phyloP scores from a whole-genome alignment of 106 monocot genomes.

The Agapanthus africanus region DNA sequence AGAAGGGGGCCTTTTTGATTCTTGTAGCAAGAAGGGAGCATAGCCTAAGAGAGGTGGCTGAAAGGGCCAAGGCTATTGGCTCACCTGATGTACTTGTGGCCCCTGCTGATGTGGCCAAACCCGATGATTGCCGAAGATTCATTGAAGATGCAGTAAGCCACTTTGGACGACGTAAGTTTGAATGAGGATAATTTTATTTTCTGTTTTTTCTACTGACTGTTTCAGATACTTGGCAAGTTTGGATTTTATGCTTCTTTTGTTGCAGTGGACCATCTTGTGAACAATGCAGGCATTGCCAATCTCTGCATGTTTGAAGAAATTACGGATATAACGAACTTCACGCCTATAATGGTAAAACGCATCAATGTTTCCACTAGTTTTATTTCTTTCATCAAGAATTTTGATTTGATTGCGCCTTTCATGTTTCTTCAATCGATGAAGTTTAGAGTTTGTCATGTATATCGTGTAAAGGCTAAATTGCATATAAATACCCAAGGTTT shows the following conservation, averaged over 20 bases:
- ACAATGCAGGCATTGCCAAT: slow-evolving; percentile 38
- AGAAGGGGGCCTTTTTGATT: slow-evolving; percentile 45
- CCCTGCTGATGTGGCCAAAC: slow-evolving; percentile 36
- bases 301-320: slow-evolving; percentile 47
- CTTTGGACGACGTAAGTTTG: slow-evolving; percentile 35
- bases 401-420: no score
- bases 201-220: background rate
- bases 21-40: slow-evolving; percentile 59
- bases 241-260: background rate
- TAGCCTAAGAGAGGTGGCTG: slow-evolving; percentile 29
- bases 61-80: slow-evolving; percentile 24
- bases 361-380: no score
- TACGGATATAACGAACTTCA: slow-evolving; percentile 26
- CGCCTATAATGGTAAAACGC: slow-evolving; percentile 25
- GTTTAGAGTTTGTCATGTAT: no score
- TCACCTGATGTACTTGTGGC: slow-evolving; percentile 38
- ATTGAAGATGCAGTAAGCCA: slow-evolving; percentile 32
- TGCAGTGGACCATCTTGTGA: slow-evolving; percentile 75
- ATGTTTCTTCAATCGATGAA: no score
- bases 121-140: slow-evolving; percentile 30
- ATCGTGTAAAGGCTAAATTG: no score
- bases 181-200: background rate
- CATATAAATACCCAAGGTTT: no score
- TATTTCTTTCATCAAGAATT: no score
- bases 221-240: background rate